phyloP scores from a whole-genome alignment of 2,329 filamentous ascomycete species.

The Coniochaeta ligniaria region DNA sequence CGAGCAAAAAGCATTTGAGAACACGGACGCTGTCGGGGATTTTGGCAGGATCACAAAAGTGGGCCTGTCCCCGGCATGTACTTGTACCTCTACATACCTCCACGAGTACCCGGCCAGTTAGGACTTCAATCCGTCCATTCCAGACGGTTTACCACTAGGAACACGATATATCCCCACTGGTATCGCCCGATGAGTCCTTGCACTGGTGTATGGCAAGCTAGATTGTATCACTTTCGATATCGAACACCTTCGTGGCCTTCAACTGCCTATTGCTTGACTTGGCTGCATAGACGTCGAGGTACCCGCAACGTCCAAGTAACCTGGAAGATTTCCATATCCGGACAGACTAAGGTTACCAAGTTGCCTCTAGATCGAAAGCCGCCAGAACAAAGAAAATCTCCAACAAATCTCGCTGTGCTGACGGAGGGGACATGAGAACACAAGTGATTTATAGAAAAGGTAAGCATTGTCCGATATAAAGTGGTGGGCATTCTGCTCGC shows the following conservation, averaged over 20 bases:
- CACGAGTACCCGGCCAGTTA: too few species aligned
- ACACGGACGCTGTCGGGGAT: constrained; percentile 14
- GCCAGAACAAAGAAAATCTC: neutral
- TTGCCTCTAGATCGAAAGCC: neutral
- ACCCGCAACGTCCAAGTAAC: neutral
- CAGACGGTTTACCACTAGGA: neutral
- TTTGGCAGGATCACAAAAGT: constrained; percentile 9
- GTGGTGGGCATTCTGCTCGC: too few species aligned
- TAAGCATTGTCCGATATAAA: too few species aligned
- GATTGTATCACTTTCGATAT: neutral
- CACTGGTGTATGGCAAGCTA: neutral
- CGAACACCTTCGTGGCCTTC: neutral
- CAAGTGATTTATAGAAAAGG: too few species aligned
- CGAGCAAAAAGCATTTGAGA: constrained; percentile 7
- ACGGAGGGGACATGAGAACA: too few species aligned
- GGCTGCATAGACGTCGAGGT: neutral
- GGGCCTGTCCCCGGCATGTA: neutral
- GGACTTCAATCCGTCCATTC: neutral
- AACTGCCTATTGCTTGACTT: neutral
- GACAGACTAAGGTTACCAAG: neutral
- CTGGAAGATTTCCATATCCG: neutral
- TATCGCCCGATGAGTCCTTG: neutral
- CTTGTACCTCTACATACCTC: neutral
- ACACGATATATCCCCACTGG: neutral
- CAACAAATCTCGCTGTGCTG: neutral